Conservation (phyloP, 345 rosid species). For the Euphorbia tirucalli region DNA sequence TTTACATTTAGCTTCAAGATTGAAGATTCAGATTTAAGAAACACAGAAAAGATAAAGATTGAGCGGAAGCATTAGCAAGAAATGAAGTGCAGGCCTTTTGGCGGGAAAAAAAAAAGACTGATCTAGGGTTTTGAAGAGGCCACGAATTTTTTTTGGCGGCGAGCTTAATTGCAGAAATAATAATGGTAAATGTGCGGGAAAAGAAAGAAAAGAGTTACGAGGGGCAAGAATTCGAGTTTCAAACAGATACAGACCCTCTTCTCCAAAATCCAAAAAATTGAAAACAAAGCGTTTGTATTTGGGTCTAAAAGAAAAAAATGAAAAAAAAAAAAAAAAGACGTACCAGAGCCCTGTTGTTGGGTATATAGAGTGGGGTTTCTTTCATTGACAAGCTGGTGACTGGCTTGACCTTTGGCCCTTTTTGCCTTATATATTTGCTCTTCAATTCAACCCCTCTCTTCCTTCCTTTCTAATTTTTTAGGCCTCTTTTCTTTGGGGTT, state of each 20-base stretch:
- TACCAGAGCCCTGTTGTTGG: conserved; percentile 25
- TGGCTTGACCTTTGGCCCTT: conserved; percentile 24
- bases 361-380: conserved; percentile 8
- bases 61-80: neutral
- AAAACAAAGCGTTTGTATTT: neutral
- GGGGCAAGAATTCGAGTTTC: conserved; percentile 25
- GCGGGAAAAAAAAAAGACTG: conserved; percentile 37
- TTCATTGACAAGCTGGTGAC: neutral
- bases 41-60: neutral
- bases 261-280: conserved; percentile 12
- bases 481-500: neutral
- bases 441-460: too few relatives aligned
- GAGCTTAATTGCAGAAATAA: conserved; percentile 24
- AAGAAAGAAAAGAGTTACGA: neutral
- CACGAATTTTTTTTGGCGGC: conserved; percentile 6
- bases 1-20: neutral
- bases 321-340: neutral
- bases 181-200: neutral
- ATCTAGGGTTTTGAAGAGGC: conserved; percentile 38
- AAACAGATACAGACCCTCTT: conserved; percentile 34
- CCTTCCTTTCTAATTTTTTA: neutral
- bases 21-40: conserved; percentile 7
- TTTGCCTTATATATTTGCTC: too few relatives aligned
- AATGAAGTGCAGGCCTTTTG: conserved; percentile 5
- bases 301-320: neutral